Conservation (phyloP, 495 filamentous ascomycete species). For the Trichodelitschia bisporula region DNA sequence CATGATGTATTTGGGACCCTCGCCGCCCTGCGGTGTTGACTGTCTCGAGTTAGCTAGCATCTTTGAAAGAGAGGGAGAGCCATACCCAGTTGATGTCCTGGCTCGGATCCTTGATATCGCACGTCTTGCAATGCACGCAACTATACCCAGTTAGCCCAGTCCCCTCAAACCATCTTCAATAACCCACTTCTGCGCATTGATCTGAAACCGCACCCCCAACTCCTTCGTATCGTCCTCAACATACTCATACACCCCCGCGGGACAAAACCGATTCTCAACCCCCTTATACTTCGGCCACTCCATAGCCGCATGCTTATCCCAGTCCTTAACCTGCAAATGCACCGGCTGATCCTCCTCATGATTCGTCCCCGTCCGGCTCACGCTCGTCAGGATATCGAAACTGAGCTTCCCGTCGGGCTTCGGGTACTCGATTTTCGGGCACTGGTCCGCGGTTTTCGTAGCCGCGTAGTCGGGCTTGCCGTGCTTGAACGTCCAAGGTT, state of each 20-base stretch:
- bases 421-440: conserved; percentile 76
- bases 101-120: conserved; percentile 89
- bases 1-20: conserved; percentile 91
- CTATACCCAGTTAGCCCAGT: conserved; percentile 23
- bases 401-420: conserved; percentile 86
- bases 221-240: conserved; percentile 69
- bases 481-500: conserved; percentile 88
- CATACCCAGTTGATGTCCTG: conserved; percentile 84
- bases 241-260: conserved; percentile 97
- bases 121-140: conserved; percentile 99
- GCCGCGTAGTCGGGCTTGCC: conserved; percentile 43
- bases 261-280: conserved; percentile 93
- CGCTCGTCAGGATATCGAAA: conserved; percentile 89
- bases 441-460: conserved; percentile 59
- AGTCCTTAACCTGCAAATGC: conserved; percentile 82
- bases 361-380: conserved; percentile 86
- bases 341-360: conserved; percentile 98
- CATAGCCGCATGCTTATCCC: conserved; percentile 63
- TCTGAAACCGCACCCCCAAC: conserved; percentile 80
- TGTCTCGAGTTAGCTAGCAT: conserved; percentile 2
- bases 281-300: conserved; percentile 80
- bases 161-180: neutral
- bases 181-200: conserved; percentile 90
- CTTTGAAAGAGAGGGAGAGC: neutral
- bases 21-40: conserved; percentile 74